Evolutionary conservation across 352 stramenopile species (phyloP).

Genomic region (Phytophthora fragariae): DNA sequence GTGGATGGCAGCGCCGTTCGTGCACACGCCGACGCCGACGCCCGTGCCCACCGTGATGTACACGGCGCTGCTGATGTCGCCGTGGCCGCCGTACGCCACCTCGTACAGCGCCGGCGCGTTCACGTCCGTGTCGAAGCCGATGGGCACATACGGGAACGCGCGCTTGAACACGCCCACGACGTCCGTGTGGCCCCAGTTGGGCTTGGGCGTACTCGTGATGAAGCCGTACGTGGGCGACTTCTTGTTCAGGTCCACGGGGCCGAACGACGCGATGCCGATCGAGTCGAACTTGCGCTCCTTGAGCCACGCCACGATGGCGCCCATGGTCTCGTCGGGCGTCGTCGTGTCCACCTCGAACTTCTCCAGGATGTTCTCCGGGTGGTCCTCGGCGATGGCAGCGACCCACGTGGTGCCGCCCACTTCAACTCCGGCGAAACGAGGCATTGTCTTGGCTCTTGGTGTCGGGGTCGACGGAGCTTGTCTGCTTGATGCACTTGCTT

Average conservation of each 20-base stretch:
- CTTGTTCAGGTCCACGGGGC: slow-evolving; percentile 90
- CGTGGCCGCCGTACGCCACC: slow-evolving; percentile 84
- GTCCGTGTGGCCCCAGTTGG: slow-evolving; percentile 90
- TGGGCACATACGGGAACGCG: slow-evolving; percentile 72
- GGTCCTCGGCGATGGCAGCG: slow-evolving; percentile 90
- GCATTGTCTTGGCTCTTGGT: slow-evolving; percentile 18
- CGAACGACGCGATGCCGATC: slow-evolving; percentile 95
- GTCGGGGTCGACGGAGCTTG: neutral
- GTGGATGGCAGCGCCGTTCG: slow-evolving; percentile 93
- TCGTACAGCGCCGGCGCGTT: slow-evolving; percentile 97
- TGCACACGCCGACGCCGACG: slow-evolving; percentile 94
- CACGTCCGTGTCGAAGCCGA: slow-evolving; percentile 97
- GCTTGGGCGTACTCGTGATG: slow-evolving; percentile 96
- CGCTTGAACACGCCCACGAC: slow-evolving; percentile 79
- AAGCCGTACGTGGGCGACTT: slow-evolving; percentile 91
- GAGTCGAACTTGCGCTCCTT: slow-evolving; percentile 80
- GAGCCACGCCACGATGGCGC: slow-evolving; percentile 83
- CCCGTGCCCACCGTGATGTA: slow-evolving; percentile 98
- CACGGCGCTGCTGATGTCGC: slow-evolving; percentile 76
- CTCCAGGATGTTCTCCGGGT: slow-evolving; percentile 90
- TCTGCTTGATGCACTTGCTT: neutral
- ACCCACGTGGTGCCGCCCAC: slow-evolving; percentile 96
- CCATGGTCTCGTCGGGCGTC: slow-evolving; percentile 87
- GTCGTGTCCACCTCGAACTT: slow-evolving; percentile 87
- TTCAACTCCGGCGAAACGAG: slow-evolving; percentile 81